phyloP scores from a whole-genome alignment of 1,284 basidiomycete genomes.

The Coriolopsis trogii region DNA sequence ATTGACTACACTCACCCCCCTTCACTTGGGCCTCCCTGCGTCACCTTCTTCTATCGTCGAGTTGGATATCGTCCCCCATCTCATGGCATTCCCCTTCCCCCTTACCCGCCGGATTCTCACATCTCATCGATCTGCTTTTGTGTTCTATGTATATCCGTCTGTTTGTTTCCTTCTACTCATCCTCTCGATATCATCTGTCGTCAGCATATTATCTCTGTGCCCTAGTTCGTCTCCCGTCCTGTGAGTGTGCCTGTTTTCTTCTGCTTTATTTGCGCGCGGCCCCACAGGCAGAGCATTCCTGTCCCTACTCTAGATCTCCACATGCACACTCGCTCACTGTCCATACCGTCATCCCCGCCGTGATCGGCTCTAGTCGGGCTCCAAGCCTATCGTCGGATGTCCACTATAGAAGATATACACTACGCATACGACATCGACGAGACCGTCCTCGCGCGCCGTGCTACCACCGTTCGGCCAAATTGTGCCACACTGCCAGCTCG shows the following conservation, averaged over 20 bases:
- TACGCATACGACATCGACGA: too few relatives aligned
- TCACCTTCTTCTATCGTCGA: slow-evolving; percentile 12
- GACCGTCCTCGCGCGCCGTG: too few relatives aligned
- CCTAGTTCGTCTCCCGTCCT: slow-evolving; percentile 8
- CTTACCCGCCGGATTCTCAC: slow-evolving; percentile 16
- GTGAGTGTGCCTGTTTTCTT: slow-evolving; percentile 1
- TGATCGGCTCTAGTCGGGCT: too few relatives aligned
- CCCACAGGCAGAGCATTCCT: neutral
- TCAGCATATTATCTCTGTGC: slow-evolving; percentile 9
- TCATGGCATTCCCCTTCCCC: neutral
- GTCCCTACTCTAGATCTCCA: too few relatives aligned
- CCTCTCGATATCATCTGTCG: neutral
- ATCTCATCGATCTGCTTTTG: slow-evolving; percentile 25
- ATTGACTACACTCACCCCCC: slow-evolving; percentile 1
- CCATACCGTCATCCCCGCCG: too few relatives aligned
- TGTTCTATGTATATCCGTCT: slow-evolving; percentile 19
- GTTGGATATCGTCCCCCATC: slow-evolving; percentile 1
- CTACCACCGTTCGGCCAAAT: too few relatives aligned
- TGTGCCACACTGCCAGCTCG: too few relatives aligned
- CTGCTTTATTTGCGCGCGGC: too few relatives aligned
- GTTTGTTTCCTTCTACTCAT: slow-evolving; percentile 8
- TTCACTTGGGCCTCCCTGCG: slow-evolving; percentile 20
- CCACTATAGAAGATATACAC: too few relatives aligned
- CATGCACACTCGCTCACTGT: too few relatives aligned
- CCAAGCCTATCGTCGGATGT: too few relatives aligned